These are phyloP conservation scores for Microsporum canis DNA, from an alignment of 2,329 filamentous ascomycete genomes.

Conservation along the genomic window DNA sequence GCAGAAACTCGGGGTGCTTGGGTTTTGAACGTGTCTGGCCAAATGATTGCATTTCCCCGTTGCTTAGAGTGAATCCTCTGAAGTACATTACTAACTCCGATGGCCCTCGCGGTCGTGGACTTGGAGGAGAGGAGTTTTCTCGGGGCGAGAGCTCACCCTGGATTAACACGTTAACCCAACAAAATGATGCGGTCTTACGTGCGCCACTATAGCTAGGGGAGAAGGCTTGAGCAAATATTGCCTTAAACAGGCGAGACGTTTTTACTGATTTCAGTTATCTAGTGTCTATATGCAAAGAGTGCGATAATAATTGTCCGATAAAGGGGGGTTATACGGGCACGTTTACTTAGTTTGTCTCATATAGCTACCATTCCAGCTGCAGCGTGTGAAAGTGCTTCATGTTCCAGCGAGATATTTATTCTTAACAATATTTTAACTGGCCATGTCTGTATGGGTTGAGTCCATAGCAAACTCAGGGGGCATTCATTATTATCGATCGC, in stretches of 20 bases:
- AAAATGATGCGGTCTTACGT: no score
- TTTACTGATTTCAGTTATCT: neutral
- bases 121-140: neutral
- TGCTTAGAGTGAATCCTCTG: neutral
- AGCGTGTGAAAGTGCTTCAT: neutral
- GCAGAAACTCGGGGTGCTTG: conserved; percentile 1
- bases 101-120: neutral
- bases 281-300: neutral
- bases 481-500: neutral
- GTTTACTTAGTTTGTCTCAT: neutral
- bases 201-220: neutral
- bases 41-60: neutral
- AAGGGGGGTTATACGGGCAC: neutral
- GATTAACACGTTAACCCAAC: no score
- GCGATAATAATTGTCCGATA: neutral
- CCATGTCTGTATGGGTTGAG: no score
- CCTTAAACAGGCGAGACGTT: neutral
- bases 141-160: neutral
- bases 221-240: neutral
- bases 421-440: no score
- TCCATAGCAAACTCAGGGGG: neutral
- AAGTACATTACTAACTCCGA: neutral
- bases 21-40: neutral
- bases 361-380: neutral
- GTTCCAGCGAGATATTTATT: neutral